Evolutionary conservation across 768 basidiomycete species (phyloP).

Genomic region (Pleurotus pulmonarius): DNA sequence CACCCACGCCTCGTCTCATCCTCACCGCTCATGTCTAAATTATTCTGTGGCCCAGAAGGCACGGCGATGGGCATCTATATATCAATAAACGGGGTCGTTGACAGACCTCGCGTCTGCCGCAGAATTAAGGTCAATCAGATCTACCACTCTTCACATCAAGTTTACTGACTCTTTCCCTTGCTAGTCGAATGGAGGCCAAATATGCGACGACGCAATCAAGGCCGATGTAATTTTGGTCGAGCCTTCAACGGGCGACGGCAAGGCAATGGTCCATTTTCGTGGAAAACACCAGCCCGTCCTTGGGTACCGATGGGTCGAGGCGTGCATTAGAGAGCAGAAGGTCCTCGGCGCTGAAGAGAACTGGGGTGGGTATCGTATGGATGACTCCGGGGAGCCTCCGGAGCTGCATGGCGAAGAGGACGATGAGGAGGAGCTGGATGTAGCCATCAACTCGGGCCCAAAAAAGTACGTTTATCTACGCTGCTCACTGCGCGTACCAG

Average conservation of each 20-base stretch:
- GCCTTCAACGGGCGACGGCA: conserved; percentile 44
- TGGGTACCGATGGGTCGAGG: conserved; percentile 48
- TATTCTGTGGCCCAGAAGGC: too few species aligned
- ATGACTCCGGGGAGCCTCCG: conserved; percentile 36
- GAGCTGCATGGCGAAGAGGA: conserved; percentile 36
- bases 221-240: conserved; percentile 62
- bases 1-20: too few species aligned
- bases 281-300: conserved; percentile 49
- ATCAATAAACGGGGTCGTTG: too few species aligned
- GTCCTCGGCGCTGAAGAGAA: conserved; percentile 43
- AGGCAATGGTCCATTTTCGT: conserved; percentile 58
- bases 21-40: too few species aligned
- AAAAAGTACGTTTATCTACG: too few species aligned
- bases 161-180: conserved; percentile 4
- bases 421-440: conserved; percentile 20
- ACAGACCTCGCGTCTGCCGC: conserved; percentile 18
- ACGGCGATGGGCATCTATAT: too few species aligned
- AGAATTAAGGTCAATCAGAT: conserved; percentile 37
- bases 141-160: not conserved
- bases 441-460: too few species aligned
- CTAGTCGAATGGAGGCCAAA: conserved; percentile 50
- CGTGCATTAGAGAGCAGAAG: conserved; percentile 37
- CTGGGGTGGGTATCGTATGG: conserved; percentile 47
- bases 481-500: conserved; percentile 18
- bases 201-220: conserved; percentile 45